phyloP scores from a whole-genome alignment of 1,284 basidiomycete genomes.

The Cutaneotrichosporon arboriforme region DNA sequence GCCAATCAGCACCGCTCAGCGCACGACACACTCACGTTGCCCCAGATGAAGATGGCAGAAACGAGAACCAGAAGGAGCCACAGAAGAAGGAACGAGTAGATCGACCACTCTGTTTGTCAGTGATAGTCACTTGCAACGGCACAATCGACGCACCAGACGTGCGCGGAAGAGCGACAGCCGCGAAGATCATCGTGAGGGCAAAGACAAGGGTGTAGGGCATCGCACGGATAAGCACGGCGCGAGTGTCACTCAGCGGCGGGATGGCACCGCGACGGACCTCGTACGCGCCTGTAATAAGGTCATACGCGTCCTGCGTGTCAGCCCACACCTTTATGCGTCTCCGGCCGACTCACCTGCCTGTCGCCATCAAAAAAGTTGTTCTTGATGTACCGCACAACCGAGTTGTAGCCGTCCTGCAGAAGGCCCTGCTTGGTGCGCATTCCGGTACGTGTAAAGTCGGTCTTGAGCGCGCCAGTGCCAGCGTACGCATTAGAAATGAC shows the following conservation, averaged over 20 bases:
- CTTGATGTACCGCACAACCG: conserved; percentile 79
- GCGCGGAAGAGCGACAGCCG: conserved; percentile 74
- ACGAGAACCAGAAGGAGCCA: conserved; percentile 64
- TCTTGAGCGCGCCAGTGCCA: conserved; percentile 93
- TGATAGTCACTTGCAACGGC: conserved; percentile 34
- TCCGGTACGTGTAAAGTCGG: conserved; percentile 92
- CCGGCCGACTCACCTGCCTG: conserved; percentile 54
- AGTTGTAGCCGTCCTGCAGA: conserved; percentile 84
- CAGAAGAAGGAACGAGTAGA: conserved; percentile 63
- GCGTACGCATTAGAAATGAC: conserved; percentile 85
- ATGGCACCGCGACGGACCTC: conserved; percentile 64
- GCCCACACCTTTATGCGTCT: background rate
- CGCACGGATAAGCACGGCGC: conserved; percentile 76
- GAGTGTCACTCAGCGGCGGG: conserved; percentile 67
- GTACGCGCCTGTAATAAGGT: conserved; percentile 90
- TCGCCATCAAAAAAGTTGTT: conserved; percentile 98
- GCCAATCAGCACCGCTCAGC: background rate
- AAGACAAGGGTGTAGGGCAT: conserved; percentile 79
- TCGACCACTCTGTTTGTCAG: conserved; percentile 26
- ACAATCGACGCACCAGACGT: conserved; percentile 66
- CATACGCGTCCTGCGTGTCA: conserved; percentile 70
- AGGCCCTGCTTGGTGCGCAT: conserved; percentile 74
- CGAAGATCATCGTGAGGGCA: conserved; percentile 78
- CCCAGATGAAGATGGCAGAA: conserved; percentile 64
- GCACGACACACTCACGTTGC: conserved; percentile 52